Evolutionary conservation across 1,139 yeast species (phyloP).

Genomic region (Geotrichum phurueaensis): DNA sequence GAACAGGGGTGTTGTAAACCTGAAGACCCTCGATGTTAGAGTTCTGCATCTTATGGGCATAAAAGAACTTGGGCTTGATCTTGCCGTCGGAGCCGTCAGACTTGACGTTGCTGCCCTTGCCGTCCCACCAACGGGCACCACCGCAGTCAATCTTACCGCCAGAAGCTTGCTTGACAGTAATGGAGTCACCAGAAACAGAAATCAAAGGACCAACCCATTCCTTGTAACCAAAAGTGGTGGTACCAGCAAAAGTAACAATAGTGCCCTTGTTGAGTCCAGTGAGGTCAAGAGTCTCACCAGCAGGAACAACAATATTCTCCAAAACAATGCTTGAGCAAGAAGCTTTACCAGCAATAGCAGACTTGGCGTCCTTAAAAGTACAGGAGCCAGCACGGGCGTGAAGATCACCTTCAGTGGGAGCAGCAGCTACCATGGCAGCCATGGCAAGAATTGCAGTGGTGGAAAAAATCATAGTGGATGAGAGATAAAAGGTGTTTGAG

Average conservation of each 20-base stretch:
- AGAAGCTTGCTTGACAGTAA: constrained; percentile 5
- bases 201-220: constrained; percentile 10
- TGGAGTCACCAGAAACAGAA: constrained; percentile 5
- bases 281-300: constrained; percentile 7
- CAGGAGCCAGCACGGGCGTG: constrained; percentile 1
- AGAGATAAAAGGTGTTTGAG: too few relatives aligned
- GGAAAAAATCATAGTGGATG: neutral
- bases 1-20: constrained; percentile 12
- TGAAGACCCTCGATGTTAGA: constrained; percentile 1
- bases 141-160: constrained; percentile 7
- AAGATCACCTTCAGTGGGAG: constrained; percentile 7
- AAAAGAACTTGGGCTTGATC: constrained; percentile 10
- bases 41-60: constrained; percentile 4
- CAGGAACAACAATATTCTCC: constrained; percentile 7
- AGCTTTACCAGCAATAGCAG: constrained; percentile 4
- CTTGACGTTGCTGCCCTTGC: constrained; percentile 1
- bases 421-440: neutral
- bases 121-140: constrained; percentile 13
- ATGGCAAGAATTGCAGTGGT: neutral
- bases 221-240: constrained; percentile 7
- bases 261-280: constrained; percentile 3
- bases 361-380: constrained; percentile 1
- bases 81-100: too few relatives aligned
- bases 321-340: constrained; percentile 2
- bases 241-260: constrained; percentile 8